Conservation (phyloP, 2,329 filamentous ascomycete species). For the Aspergillus melleus region DNA sequence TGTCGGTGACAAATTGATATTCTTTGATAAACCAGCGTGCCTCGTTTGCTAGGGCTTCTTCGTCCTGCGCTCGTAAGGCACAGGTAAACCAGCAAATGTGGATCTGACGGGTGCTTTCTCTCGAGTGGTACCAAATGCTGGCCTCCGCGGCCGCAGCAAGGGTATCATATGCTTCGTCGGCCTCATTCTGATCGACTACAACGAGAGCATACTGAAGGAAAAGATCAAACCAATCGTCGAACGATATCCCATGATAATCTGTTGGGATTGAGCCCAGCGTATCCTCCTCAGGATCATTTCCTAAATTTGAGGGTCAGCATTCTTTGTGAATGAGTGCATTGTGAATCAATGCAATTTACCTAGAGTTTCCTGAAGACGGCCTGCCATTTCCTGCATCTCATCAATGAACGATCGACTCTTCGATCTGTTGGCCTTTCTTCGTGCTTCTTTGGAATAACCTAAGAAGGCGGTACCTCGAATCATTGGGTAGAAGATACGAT, state of each 20-base stretch:
- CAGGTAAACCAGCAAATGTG: constrained; percentile 80
- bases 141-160: constrained; percentile 77
- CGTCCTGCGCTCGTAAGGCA: constrained; percentile 76
- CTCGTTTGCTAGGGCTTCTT: constrained; percentile 70
- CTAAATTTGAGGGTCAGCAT: constrained; percentile 21
- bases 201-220: constrained; percentile 85
- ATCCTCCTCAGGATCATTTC: constrained; percentile 25
- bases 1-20: constrained; percentile 75
- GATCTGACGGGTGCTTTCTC: constrained; percentile 68
- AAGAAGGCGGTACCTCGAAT: constrained; percentile 53
- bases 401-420: constrained; percentile 41
- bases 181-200: constrained; percentile 66
- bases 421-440: constrained; percentile 37
- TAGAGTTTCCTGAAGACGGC: constrained; percentile 43
- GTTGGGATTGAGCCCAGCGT: constrained; percentile 43
- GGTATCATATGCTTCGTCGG: constrained; percentile 74
- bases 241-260: constrained; percentile 74
- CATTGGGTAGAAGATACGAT: constrained; percentile 60
- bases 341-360: constrained; percentile 26
- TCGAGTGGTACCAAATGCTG: constrained; percentile 75
- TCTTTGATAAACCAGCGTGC: constrained; percentile 83
- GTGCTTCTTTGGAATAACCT: constrained; percentile 47
- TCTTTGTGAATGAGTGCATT: background rate
- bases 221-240: constrained; percentile 82
- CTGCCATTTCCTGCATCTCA: constrained; percentile 46